Evolutionary conservation across 75 land plant genomes (phyloP).

Genomic region (Cupressus sempervirens): DNA sequence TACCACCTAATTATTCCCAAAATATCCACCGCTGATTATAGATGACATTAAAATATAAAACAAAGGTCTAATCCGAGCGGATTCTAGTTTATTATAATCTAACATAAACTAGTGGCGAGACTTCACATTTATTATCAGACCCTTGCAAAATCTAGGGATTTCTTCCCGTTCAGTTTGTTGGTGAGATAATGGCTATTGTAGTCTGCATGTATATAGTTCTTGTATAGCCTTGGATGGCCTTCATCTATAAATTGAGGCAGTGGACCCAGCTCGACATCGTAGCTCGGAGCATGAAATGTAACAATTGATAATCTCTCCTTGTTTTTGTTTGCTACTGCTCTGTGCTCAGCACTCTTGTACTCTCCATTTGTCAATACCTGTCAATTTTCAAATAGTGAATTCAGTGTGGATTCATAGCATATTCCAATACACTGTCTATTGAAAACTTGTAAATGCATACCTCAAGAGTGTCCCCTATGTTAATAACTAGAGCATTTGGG

Average conservation of each 20-base stretch:
- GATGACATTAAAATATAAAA: too few relatives aligned
- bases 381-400: background rate
- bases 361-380: background rate
- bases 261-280: background rate
- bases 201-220: slow-evolving; percentile 57
- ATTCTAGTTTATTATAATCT: too few relatives aligned
- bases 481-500: slow-evolving; percentile 63
- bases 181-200: slow-evolving; percentile 58
- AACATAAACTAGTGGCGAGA: too few relatives aligned
- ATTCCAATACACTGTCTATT: too few relatives aligned
- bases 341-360: background rate
- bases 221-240: slow-evolving; percentile 38
- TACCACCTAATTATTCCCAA: too few relatives aligned
- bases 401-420: background rate
- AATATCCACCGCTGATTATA: too few relatives aligned
- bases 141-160: slow-evolving; percentile 49
- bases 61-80: too few relatives aligned
- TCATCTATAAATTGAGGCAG: slow-evolving; percentile 31
- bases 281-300: background rate
- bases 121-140: background rate
- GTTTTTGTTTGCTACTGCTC: background rate
- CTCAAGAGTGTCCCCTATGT: slow-evolving; percentile 18
- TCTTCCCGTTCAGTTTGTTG: slow-evolving; percentile 56
- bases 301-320: background rate
- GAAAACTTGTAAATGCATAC: background rate